Evolutionary conservation across 1,284 basidiomycete species (phyloP), one percentile per base, ranked within the genome.

Genomic region (Malassezia pachydermatis): DNA sequence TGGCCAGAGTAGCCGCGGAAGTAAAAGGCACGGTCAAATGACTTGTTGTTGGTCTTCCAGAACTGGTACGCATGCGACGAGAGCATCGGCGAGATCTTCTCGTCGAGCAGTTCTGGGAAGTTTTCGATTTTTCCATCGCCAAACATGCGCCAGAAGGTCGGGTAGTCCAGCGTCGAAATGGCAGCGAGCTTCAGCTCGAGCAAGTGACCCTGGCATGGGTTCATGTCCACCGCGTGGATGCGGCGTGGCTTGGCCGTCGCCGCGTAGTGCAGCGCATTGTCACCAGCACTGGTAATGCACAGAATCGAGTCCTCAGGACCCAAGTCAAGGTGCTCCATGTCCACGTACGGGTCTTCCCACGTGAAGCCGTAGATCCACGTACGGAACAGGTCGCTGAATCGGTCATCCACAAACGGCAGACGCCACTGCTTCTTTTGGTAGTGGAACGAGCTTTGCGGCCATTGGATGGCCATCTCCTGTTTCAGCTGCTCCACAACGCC

Each of bases 261-360:
- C 5, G 84, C 84, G 60, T 87, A 87, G 72, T 87, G 85, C 33
- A 87, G 74, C 2, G 83, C 83, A 63, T 87, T 87, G 72, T 86
- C 84, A 0, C 84, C 85, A 0, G 84, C 85, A 45, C 80, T 82
- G 2, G 84, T 86, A 62, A 86, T 85, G 19, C 82, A 80, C 2
- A 87, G 76, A 58, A 87, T 78, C 11, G 81, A 78, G 72, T 86
- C 84, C 7, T 81, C 76, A 30, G 74, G 73, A 25, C 77, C 77
- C 50, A 86, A 72, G 17, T 80, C 67, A 11, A 86, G 74, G 64
- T 81, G 77, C 59, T 78, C 76, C 76, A 87, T 82, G 63, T 87
- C 84, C 55, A 82, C 82, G 13, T 78, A 77, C 0, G 84, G 84
- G 66, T 87, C 84, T 70, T 87, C 85, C 84, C 84, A 86, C 23